Conservation (phyloP, 2,329 filamentous ascomycete genomes). For the Fusarium nygamai region DNA sequence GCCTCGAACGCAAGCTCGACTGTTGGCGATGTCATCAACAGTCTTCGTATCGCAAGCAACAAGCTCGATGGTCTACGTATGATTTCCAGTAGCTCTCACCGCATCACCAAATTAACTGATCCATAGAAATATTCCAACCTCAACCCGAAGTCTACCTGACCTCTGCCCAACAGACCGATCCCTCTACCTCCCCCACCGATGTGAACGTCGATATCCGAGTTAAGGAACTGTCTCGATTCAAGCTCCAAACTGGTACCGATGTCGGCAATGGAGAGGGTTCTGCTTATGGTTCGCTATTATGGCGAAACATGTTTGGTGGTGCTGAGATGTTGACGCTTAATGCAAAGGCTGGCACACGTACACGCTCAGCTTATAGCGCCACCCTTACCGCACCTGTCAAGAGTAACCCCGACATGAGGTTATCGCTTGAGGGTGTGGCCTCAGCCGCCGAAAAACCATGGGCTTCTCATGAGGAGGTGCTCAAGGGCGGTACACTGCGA, state of each 20-base stretch:
- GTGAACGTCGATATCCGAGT: constrained; percentile 86
- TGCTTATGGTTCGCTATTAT: constrained; percentile 85
- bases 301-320: constrained; percentile 93
- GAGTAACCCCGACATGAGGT: constrained; percentile 82
- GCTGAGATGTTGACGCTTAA: constrained; percentile 90
- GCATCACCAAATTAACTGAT: constrained; percentile 36
- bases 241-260: constrained; percentile 94
- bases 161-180: constrained; percentile 73
- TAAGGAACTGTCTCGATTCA: constrained; percentile 82
- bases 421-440: constrained; percentile 82
- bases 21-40: constrained; percentile 79
- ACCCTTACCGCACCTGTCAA: constrained; percentile 84
- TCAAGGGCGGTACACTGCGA: constrained; percentile 80
- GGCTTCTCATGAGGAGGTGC: constrained; percentile 91
- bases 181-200: constrained; percentile 77
- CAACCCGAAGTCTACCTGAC: constrained; percentile 86
- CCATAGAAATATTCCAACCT: constrained; percentile 83
- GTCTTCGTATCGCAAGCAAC: constrained; percentile 74
- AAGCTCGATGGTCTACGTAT: constrained; percentile 85
- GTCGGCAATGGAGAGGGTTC: constrained; percentile 94
- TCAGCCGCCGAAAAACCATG: constrained; percentile 90
- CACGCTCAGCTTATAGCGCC: constrained; percentile 89
- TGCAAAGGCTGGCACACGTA: constrained; percentile 88
- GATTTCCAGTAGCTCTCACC: constrained; percentile 26
- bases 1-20: constrained; percentile 76